Percentiles rank a stretch among this genome's conserved stretches.
phyloP scores from a whole-genome alignment of 148 eudicot genomes.

The Camellia japonica region DNA sequence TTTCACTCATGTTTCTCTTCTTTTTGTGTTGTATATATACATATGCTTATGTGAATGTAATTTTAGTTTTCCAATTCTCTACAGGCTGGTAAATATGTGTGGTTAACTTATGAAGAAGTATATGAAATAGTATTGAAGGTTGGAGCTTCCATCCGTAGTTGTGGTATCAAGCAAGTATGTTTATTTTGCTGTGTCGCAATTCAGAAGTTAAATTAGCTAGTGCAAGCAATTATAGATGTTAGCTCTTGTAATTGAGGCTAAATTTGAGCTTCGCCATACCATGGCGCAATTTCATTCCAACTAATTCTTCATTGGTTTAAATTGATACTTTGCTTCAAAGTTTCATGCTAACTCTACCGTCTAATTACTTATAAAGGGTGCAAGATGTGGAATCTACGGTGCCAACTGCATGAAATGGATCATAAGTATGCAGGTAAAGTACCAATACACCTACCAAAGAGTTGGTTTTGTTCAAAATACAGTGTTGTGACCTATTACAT shows the following conservation, averaged over 20 bases:
- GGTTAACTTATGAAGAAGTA: conserved; percentile 83
- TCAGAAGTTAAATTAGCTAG: background rate
- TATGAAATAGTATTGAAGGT: conserved; percentile 59
- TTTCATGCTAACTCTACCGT: conserved; percentile 2
- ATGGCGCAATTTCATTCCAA: background rate
- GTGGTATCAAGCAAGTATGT: conserved; percentile 66
- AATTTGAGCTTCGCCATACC: background rate
- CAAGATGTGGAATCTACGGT: conserved; percentile 83
- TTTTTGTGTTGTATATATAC: background rate
- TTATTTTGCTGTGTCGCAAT: background rate
- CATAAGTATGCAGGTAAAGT: conserved; percentile 83
- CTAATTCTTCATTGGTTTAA: background rate
- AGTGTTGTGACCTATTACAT: conserved; percentile 3
- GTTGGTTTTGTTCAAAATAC: background rate
- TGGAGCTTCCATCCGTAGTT: conserved; percentile 71
- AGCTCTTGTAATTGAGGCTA: background rate
- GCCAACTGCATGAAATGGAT: conserved; percentile 86
- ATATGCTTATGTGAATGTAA: background rate
- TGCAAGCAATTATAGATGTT: background rate
- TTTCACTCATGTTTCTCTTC: background rate
- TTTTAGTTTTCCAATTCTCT: background rate
- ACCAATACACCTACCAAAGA: background rate
- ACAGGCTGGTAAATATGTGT: conserved; percentile 67
- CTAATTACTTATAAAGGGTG: conserved; percentile 48
- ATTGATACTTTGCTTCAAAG: background rate